Percentiles rank a stretch among this genome's conserved stretches.
Conservation (phyloP, 2,329 filamentous ascomycete genomes). For the Hyphodiscus sp. region DNA sequence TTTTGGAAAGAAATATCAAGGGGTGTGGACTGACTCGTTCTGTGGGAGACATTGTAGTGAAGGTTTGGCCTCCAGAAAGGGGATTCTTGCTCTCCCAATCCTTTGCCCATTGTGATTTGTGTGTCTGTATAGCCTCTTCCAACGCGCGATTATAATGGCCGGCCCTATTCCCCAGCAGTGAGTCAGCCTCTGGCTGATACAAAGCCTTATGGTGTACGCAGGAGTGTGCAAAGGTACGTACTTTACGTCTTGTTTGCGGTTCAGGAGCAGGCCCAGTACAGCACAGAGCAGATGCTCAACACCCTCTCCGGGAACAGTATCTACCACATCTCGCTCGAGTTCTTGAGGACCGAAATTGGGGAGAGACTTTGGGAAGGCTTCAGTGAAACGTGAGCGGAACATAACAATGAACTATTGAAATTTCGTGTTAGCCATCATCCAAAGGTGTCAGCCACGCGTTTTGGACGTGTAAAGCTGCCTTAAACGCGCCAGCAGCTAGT, state of each 20-base stretch:
- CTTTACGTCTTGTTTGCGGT: slow-evolving; percentile 99
- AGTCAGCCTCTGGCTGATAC: slow-evolving; percentile 7
- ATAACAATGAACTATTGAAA: slow-evolving; percentile 83
- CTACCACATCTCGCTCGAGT: slow-evolving; percentile 78
- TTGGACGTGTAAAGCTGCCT: slow-evolving; percentile 39
- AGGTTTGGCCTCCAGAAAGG: slow-evolving; percentile 70
- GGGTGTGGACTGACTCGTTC: slow-evolving; percentile 60
- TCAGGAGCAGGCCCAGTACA: slow-evolving; percentile 78
- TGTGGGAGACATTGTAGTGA: slow-evolving; percentile 73
- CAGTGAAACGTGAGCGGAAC: slow-evolving; percentile 90
- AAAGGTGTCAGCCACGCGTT: slow-evolving; percentile 40
- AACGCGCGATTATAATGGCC: slow-evolving; percentile 90
- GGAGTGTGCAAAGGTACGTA: slow-evolving; percentile 43
- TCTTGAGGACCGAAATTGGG: slow-evolving; percentile 92
- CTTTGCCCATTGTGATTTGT: slow-evolving; percentile 82
- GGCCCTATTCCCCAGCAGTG: slow-evolving; percentile 49
- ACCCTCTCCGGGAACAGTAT: slow-evolving; percentile 72
- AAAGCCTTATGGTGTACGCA: background rate
- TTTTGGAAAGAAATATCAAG: background rate
- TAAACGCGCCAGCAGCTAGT: slow-evolving; percentile 35
- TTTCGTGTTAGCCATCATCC: slow-evolving; percentile 29
- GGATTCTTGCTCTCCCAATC: slow-evolving; percentile 81
- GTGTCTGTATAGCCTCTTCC: slow-evolving; percentile 82
- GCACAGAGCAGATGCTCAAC: slow-evolving; percentile 87
- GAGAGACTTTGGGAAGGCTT: slow-evolving; percentile 80